Base-by-base conservation (phyloP, 495 filamentous ascomycete genomes). In the Neurospora hispaniola region DNA sequence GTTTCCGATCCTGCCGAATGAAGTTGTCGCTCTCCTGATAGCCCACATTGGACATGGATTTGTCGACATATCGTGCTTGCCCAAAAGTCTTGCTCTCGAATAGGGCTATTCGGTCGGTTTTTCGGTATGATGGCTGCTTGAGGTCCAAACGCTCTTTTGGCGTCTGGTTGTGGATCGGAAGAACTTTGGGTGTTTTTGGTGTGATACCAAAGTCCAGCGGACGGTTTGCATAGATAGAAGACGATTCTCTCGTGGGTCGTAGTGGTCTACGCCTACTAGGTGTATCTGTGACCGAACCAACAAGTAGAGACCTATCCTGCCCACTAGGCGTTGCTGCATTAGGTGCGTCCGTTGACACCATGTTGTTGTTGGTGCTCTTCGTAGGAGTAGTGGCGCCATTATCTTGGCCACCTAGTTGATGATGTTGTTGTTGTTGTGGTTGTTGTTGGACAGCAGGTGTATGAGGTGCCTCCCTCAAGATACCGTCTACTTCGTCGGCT, bases 11-110 rank as follows among this genome's bases (percentile, higher is more conserved):
- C 10, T 93, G 92, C 6, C 92, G 89, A 39, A 92, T 86, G 76
- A 92, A 97, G 59, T 94, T 85, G 78, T 98, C 94, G 75, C 90
- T 96, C 82, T 96, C 92, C 78, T 98, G 96, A 77, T 97, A 99
- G 43, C 96, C 96, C 31, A 97, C 90, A 76, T 90, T 94, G 73
- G 93, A 92, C 94, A 99, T 96, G 3, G 92, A 90, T 73, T 92
- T 92, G 79, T 97, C 94, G 69, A 98, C 93, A 76, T 88, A 88
- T 75, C 85, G 80, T 12, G 86, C 86, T 68, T 86, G 84, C 12
- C 85, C 86, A 73, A 86, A 84, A 4, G 80, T 82, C 75, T 88
- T 88, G 73, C 85, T 87, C 76, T 89, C 87, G 69, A 88, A 88
- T 27, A 86, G 81, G 31, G 83, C 76, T 59, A 89, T 83, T 42